Evolutionary conservation across 2,329 filamentous ascomycete species (phyloP), one percentile per base, ranked within the genome.

Genomic region (Penicillium oxalicum): DNA sequence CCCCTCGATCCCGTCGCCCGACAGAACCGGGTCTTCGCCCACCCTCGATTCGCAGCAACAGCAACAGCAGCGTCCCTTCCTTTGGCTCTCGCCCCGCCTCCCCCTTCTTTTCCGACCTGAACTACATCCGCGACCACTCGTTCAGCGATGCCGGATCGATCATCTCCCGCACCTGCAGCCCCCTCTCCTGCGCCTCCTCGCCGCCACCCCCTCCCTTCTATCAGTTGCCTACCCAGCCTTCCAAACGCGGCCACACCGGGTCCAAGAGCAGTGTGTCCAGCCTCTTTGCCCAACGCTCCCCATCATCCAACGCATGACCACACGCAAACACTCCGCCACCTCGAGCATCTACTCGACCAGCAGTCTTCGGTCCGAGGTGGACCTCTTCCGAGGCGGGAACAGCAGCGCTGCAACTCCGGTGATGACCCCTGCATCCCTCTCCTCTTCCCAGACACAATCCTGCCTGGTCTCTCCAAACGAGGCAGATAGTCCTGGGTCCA

Each of bases 351-450:
- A 58, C 40, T 67, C 64, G 0, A 45, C 59, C n/a, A 64, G 54
- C 47, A 66, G 61, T 32, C 51, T 67, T 9, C 62, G 59, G 4
- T 63, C 63, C 0, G 64, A 65, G 33, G 51, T 61, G 32, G 61
- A 59, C 36, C 29, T 32, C 29, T 32, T 32, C 29, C 29, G 29
- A 5, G 29, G 8, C 29, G 11, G 8, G 29, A 35, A 44, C 7
- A 12, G 36, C n/a, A 40, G 18, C 38, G 12, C 18, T 27, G 9
- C 12, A 11, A 47, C n/a, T 2, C 13, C 24, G 3, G 35, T 49
- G 38, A 37, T 44, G 24, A 33, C 49, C 0, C 33, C 54, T 2
- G 35, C 46, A 4, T 41, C 50, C 1, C 8, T n/a, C 25, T 24
- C 25, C 1, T 34, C 52, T 1, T 33, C 34, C 5, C 28, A 29